Percentiles rank a stretch among this genome's conserved stretches.
Evolutionary conservation across 75 land plant species (phyloP).

Genomic region (Pinus albicaulis): DNA sequence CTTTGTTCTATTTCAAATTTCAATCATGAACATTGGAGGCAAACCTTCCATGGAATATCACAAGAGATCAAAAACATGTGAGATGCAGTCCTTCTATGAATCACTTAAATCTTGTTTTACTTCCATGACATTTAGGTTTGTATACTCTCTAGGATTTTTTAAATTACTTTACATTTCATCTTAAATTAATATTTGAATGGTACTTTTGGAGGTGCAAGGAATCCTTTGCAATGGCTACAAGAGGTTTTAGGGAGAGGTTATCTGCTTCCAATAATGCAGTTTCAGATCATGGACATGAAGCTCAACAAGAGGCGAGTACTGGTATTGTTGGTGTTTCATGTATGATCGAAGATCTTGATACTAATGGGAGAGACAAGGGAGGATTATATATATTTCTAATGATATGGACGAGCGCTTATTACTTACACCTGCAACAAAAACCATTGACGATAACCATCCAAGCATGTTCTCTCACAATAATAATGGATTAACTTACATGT

Average conservation of each 20-base stretch:
- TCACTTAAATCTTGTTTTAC: conserved; percentile 74
- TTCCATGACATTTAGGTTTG: conserved; percentile 84
- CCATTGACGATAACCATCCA: conserved; percentile 10
- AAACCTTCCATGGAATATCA: conserved; percentile 26
- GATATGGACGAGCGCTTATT: conserved; percentile 4
- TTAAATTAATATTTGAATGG: not conserved
- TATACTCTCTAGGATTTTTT: not conserved
- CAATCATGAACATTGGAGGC: conserved; percentile 28
- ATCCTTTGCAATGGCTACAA: conserved; percentile 77
- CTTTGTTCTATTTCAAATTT: not conserved
- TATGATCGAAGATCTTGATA: conserved; percentile 43
- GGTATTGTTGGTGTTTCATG: conserved; percentile 48
- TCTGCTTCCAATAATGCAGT: conserved; percentile 48
- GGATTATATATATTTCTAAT: conserved; percentile 9
- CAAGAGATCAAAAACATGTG: conserved; percentile 72
- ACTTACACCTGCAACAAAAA: conserved; percentile 4
- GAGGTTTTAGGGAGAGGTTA: conserved; percentile 85
- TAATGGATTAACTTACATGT: too few species aligned
- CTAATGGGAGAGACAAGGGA: conserved; percentile 21
- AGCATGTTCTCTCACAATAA: too few species aligned
- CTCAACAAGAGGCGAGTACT: conserved; percentile 43
- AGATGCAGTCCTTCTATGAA: conserved; percentile 82
- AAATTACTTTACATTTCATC: not conserved
- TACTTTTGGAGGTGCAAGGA: conserved; percentile 70
- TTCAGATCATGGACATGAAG: conserved; percentile 39